Conservation (phyloP, 441 rosid species). For the Jatropha podagrica region DNA sequence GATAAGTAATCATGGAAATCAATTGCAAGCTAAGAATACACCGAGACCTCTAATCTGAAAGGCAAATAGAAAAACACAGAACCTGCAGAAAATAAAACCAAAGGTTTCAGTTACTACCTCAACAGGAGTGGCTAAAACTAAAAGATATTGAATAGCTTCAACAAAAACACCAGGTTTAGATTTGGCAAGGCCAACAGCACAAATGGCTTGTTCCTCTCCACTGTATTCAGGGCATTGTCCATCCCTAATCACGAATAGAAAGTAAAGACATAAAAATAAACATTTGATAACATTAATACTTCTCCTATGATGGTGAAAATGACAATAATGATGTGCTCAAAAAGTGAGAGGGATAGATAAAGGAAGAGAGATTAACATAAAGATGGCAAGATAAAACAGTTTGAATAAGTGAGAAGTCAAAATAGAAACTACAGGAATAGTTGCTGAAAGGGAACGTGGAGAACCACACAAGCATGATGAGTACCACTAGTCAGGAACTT, state of each 20-base stretch:
- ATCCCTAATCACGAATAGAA: conserved; percentile 54
- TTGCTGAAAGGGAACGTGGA: not conserved
- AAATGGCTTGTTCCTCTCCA: conserved; percentile 88
- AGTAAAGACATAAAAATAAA: conserved; percentile 14
- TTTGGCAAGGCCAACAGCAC: conserved; percentile 91
- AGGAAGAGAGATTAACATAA: not conserved
- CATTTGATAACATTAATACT: not conserved
- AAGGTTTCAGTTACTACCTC: conserved; percentile 55
- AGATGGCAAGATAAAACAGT: not conserved
- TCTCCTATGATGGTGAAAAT: not conserved
- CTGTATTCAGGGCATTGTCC: conserved; percentile 94
- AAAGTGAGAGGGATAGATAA: not conserved
- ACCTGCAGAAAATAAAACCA: conserved; percentile 2
- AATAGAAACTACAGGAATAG: not conserved
- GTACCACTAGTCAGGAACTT: not conserved
- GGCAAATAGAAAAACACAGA: conserved; percentile 6
- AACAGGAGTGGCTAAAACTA: conserved; percentile 87
- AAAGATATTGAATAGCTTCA: conserved; percentile 89
- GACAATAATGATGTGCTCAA: not conserved
- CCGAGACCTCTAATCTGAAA: conserved; percentile 3
- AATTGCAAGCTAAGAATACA: conserved; percentile 2
- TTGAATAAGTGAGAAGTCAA: not conserved
- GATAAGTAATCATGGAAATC: not conserved
- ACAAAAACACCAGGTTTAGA: conserved; percentile 83
- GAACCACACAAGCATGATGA: not conserved